Evolutionary conservation across 768 basidiomycete genomes (phyloP), one percentile per base, ranked within the genome.

Genomic region (Boletus subcaerulescens): DNA sequence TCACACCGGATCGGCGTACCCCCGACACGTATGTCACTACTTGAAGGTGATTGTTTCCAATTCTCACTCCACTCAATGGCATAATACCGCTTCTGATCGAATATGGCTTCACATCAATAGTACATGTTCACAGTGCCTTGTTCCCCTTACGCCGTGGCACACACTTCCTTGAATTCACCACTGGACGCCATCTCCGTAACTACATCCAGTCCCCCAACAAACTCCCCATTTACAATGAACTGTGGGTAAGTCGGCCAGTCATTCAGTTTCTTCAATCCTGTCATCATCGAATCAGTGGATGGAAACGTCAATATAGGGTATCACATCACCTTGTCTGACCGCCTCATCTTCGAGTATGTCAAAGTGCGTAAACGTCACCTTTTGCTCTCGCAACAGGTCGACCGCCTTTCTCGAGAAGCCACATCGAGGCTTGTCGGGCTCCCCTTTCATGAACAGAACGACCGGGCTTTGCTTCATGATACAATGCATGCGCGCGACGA

Each of bases 181-280:
- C 66, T 86, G 32, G 87, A 82, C 14, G 81, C 82, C 89, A 95
- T 89, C 74, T 98, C 96, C 69, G 84, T 82, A 22, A 95, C 82
- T 48, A 98, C 86, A 67, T 99, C 96, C 48, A 98, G 73, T 5
- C 96, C 96, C n/a, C 96, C 96, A 15, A 97, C 85, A 17, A 99
- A 79, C 69, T 98, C 93, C 6, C 97, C 95, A 3, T 91, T 84
- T 48, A 93, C 77, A 59, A 94, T 88, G 20, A 96, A 76, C 66
- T 93, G 91, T 4, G 91, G 90, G 75, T 81, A 92, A 4, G 90
- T 96, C 0, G 93, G 93, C 93, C 93, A 95, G 56, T 93, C 81
- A 65, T 95, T 95, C 56, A 92, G 65, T 57, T 77, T 81, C 73
- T 87, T 87, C 49, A 87, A 79, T 66, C 82, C 93, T 84, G 58